These are phyloP conservation scores for Hansenula sp. DNA, from an alignment of 1,139 yeast genomes.

Conservation along the genomic window DNA sequence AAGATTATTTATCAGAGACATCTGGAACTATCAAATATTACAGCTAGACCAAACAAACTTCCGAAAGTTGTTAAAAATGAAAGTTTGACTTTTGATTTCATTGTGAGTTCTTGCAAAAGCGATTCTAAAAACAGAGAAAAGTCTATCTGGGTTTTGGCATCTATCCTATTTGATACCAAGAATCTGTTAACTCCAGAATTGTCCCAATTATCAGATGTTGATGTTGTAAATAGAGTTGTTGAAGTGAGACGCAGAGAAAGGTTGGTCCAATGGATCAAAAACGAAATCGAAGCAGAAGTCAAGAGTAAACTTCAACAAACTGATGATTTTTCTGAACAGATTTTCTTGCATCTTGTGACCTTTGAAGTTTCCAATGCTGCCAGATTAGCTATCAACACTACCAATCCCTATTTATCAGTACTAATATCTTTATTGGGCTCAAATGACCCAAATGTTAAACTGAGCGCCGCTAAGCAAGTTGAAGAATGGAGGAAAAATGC, in stretches of 20 bases:
- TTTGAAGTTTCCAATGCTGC: conserved; percentile 64
- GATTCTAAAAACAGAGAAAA: conserved; percentile 20
- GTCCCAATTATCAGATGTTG: conserved; percentile 26
- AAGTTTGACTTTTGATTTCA: conserved; percentile 26
- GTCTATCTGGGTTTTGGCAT: conserved; percentile 47
- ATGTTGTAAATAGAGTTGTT: conserved; percentile 27
- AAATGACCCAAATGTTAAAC: conserved; percentile 52
- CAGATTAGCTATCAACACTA: conserved; percentile 49
- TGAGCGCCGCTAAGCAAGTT: conserved; percentile 58
- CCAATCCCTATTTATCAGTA: conserved; percentile 66
- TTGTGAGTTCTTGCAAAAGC: conserved; percentile 22
- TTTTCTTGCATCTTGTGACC: conserved; percentile 50
- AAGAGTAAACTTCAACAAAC: conserved; percentile 27
- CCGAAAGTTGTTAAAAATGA: conserved; percentile 28
- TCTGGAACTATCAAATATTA: conserved; percentile 11
- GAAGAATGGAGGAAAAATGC: conserved; percentile 56
- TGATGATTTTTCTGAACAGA: conserved; percentile 40
- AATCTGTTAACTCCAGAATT: conserved; percentile 14
- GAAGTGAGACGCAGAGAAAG: conserved; percentile 40
- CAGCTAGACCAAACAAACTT: conserved; percentile 21
- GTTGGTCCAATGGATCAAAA: conserved; percentile 57
- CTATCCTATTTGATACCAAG: conserved; percentile 53
- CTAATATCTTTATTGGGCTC: conserved; percentile 71
- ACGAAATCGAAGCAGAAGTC: conserved; percentile 43
- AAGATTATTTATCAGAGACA: conserved; percentile 16